Conservation (phyloP, 2,329 filamentous ascomycete species). For the Microdochium bolleyi region DNA sequence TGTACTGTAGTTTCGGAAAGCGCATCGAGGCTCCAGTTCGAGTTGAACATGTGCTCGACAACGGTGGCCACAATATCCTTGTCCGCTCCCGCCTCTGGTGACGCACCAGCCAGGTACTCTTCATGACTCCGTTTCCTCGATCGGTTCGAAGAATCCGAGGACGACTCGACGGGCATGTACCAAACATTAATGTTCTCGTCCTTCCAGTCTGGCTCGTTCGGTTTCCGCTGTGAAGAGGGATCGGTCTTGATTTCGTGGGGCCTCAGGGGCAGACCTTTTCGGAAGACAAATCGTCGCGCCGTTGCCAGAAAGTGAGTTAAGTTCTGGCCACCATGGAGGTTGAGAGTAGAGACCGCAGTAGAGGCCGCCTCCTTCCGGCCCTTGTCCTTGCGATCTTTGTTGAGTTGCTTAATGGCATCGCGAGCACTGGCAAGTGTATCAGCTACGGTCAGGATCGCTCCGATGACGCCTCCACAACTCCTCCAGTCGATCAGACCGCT, state of each 20-base stretch:
- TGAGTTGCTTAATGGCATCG: conserved; percentile 29
- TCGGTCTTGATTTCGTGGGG: conserved; percentile 57
- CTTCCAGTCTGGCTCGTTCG: conserved; percentile 57
- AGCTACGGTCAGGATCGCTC: conserved; percentile 77
- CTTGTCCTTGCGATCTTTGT: conserved; percentile 30
- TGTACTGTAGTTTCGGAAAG: conserved; percentile 59
- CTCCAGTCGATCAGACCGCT: conserved; percentile 71
- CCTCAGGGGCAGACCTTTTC: conserved; percentile 69
- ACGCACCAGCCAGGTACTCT: conserved; percentile 27
- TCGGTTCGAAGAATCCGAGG: conserved; percentile 17
- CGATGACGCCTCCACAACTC: conserved; percentile 73
- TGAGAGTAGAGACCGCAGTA: conserved; percentile 30
- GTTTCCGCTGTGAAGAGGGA: conserved; percentile 19
- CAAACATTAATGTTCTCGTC: conserved; percentile 78
- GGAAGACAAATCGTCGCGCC: conserved; percentile 75
- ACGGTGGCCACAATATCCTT: conserved; percentile 50
- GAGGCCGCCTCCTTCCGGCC: conserved; percentile 16
- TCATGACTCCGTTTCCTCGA: conserved; percentile 31
- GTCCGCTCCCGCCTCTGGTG: conserved; percentile 23
- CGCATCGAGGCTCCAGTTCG: conserved; percentile 64
- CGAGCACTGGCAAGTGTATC: conserved; percentile 48
- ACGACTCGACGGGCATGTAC: conserved; percentile 57
- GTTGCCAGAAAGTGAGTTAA: conserved; percentile 75
- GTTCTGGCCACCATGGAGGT: conserved; percentile 76
- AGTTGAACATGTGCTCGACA: conserved; percentile 73